A percentile compares a stretch with the other conserved stretches of the same genome.
Conservation (phyloP, 2,329 filamentous ascomycete genomes). For the Aspergillus viridinutans region DNA sequence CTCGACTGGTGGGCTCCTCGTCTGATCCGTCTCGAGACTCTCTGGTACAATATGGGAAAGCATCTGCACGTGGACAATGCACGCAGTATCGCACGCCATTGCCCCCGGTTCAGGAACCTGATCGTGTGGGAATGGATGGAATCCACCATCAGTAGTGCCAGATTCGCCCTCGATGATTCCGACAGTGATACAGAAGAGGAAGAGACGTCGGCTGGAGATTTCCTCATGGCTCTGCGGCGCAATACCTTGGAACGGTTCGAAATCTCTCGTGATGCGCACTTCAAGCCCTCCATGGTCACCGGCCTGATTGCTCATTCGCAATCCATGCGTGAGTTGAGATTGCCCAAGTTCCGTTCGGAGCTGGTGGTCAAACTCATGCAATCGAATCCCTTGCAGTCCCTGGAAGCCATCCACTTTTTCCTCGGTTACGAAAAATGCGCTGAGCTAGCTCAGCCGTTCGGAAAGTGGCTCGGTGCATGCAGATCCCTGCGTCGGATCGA, state of each 20-base stretch:
- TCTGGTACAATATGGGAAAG: not conserved
- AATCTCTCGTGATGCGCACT: not conserved
- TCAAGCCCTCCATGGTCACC: not conserved
- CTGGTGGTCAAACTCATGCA: not conserved
- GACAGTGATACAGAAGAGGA: not conserved
- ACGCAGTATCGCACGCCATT: not conserved
- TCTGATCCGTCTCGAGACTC: not conserved
- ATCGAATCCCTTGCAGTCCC: not conserved
- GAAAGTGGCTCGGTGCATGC: not conserved
- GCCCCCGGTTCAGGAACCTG: not conserved
- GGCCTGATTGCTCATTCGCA: not conserved
- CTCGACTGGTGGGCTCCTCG: not conserved
- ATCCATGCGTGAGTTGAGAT: not conserved
- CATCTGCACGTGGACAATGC: not conserved
- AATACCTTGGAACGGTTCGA: not conserved
- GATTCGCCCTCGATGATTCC: not conserved
- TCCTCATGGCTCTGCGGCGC: not conserved
- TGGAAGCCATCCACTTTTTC: not conserved
- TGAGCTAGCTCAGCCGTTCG: not conserved
- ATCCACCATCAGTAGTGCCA: not conserved
- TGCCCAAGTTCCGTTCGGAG: not conserved
- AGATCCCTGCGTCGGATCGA: not conserved
- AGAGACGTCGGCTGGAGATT: not conserved
- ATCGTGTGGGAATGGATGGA: not conserved
- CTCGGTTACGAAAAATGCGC: not conserved